Percentiles rank a stretch among this genome's conserved stretches.
Evolutionary conservation across 129 eudicot genomes (phyloP).

Genomic region (Daucus carota): DNA sequence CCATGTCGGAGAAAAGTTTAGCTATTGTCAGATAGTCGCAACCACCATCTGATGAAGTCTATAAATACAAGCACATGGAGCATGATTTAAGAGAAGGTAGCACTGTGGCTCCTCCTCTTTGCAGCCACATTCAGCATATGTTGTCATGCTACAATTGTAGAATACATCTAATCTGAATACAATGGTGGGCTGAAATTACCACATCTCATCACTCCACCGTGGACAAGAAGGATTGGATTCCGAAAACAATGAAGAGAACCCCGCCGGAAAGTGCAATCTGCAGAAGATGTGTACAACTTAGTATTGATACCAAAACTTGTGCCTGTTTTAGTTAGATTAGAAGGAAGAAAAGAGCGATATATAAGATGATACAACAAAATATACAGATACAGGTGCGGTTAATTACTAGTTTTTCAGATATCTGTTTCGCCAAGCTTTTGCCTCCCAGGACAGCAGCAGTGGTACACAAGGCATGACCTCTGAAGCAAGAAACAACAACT

Average conservation of each 20-base stretch:
- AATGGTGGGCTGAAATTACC: slow-evolving; percentile 10
- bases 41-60: background rate
- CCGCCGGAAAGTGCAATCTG: slow-evolving; percentile 89
- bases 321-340: background rate
- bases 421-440: slow-evolving; percentile 82
- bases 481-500: slow-evolving; percentile 22
- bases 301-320: background rate
- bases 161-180: background rate
- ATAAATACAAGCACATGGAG: background rate
- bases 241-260: slow-evolving; percentile 76
- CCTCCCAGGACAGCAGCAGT: slow-evolving; percentile 97
- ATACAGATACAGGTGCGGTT: slow-evolving; percentile 2
- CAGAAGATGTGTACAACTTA: slow-evolving; percentile 15
- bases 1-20: background rate
- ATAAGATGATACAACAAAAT: background rate
- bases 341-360: background rate
- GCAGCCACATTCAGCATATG: background rate
- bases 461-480: slow-evolving; percentile 96
- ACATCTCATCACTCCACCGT: slow-evolving; percentile 43
- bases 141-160: background rate
- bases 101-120: background rate
- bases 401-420: slow-evolving; percentile 72
- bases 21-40: background rate
- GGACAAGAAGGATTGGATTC: slow-evolving; percentile 81
- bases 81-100: background rate